Evolutionary conservation across 2,329 filamentous ascomycete genomes (phyloP).

Genomic region (Aspergillus piperis): DNA sequence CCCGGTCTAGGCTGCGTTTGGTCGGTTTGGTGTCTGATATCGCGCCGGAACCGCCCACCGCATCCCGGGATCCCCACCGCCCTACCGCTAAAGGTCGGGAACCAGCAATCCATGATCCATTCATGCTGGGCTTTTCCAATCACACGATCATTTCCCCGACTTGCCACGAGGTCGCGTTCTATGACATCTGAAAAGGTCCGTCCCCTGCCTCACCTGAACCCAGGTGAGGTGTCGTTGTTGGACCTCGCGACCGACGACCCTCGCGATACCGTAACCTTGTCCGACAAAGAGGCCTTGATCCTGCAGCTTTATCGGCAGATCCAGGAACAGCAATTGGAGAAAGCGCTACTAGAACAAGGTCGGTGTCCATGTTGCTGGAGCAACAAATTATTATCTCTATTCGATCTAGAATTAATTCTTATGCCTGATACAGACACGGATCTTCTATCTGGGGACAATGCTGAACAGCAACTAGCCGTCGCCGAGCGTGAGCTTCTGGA

Average conservation of each 20-base stretch:
- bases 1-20: constrained; percentile 23
- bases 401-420: neutral
- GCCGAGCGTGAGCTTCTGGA: constrained; percentile 69
- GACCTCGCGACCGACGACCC: constrained; percentile 48
- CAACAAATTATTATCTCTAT: neutral
- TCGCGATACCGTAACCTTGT: constrained; percentile 58
- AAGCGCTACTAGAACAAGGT: constrained; percentile 62
- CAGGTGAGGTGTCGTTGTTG: constrained; percentile 38
- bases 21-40: constrained; percentile 16
- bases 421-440: constrained; percentile 33
- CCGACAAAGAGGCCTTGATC: constrained; percentile 65
- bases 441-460: constrained; percentile 49
- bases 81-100: neutral
- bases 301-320: constrained; percentile 71
- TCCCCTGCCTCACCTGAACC: constrained; percentile 35
- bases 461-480: constrained; percentile 52
- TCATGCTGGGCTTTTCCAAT: constrained; percentile 16
- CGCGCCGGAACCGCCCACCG: constrained; percentile 22
- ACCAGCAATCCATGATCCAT: constrained; percentile 12
- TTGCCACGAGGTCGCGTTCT: constrained; percentile 30
- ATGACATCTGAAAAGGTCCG: constrained; percentile 39
- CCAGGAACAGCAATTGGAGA: constrained; percentile 71
- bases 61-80: constrained; percentile 13
- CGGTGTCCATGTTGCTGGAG: constrained; percentile 7
- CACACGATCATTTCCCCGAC: constrained; percentile 31